A percentile compares a stretch with the other conserved stretches of the same genome.
phyloP scores from a whole-genome alignment of 2,329 filamentous ascomycete species.

The Aspergillus nomiae region DNA sequence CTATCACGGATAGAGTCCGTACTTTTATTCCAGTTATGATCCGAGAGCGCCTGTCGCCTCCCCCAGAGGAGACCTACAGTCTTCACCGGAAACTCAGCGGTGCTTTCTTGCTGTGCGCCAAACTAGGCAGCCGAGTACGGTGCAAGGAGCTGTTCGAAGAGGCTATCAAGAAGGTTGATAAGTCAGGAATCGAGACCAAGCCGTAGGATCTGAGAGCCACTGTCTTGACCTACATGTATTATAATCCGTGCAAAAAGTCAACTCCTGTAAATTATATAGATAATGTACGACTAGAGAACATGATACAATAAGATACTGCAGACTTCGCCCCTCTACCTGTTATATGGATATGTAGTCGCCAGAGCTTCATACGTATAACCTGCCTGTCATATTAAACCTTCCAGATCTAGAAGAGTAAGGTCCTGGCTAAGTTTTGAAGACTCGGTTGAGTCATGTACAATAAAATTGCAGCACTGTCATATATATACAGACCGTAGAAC shows the following conservation, averaged over 20 bases:
- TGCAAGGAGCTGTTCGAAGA: conserved; percentile 75
- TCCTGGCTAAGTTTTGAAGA: background rate
- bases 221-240: background rate
- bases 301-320: background rate
- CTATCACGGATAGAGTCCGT: conserved; percentile 91
- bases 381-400: background rate
- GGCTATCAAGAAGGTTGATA: conserved; percentile 32
- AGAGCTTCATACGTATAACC: too few relatives aligned
- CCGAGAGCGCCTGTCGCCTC: conserved; percentile 80
- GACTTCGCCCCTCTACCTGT: background rate
- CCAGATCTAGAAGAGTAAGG: background rate
- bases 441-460: background rate
- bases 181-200: conserved; percentile 13
- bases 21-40: conserved; percentile 91
- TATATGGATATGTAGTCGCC: background rate
- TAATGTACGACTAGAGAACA: conserved; percentile 1
- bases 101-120: conserved; percentile 88
- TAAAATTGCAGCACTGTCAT: background rate
- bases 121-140: conserved; percentile 76
- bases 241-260: background rate
- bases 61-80: conserved; percentile 96
- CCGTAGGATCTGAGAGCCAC: background rate
- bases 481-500: background rate
- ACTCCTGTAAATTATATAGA: conserved; percentile 9
- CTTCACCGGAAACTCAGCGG: conserved; percentile 93